Evolutionary conservation across 257 asterid species (phyloP).

Genomic region (Oldenlandia corymbosa): DNA sequence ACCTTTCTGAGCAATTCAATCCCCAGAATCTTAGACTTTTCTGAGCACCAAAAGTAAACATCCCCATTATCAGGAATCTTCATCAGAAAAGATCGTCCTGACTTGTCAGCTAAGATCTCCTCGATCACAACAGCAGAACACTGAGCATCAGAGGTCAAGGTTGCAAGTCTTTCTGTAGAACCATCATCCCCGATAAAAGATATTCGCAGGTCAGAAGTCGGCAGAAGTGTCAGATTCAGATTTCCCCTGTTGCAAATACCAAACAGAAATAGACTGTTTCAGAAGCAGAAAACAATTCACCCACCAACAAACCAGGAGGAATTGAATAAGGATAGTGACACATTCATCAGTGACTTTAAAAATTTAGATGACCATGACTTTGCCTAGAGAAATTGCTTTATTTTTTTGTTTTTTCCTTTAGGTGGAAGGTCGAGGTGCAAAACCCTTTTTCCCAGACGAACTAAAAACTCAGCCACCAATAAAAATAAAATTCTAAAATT

Average conservation of each 20-base stretch:
- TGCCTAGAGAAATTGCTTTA: too few species aligned
- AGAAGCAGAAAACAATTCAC: not conserved
- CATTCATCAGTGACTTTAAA: not conserved
- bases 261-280: not conserved
- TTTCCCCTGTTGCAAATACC: constrained; percentile 39
- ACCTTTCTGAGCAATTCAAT: constrained; percentile 76
- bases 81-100: constrained; percentile 76
- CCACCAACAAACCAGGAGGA: not conserved
- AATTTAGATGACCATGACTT: too few species aligned
- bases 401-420: too few species aligned
- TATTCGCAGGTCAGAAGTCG: constrained; percentile 77
- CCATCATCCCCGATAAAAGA: constrained; percentile 88
- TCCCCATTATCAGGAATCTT: constrained; percentile 34
- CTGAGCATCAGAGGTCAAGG: constrained; percentile 38
- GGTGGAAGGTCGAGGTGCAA: too few species aligned
- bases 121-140: constrained; percentile 44
- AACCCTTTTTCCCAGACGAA: too few species aligned
- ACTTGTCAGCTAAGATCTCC: constrained; percentile 59
- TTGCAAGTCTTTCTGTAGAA: constrained; percentile 55
- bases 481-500: too few species aligned
- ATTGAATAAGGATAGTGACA: not conserved
- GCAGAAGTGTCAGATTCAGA: constrained; percentile 71
- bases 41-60: constrained; percentile 75
- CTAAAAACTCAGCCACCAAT: too few species aligned
- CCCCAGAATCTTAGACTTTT: constrained; percentile 72